Conservation (phyloP, 2,329 filamentous ascomycete genomes). For the Aspergillus proliferans region DNA sequence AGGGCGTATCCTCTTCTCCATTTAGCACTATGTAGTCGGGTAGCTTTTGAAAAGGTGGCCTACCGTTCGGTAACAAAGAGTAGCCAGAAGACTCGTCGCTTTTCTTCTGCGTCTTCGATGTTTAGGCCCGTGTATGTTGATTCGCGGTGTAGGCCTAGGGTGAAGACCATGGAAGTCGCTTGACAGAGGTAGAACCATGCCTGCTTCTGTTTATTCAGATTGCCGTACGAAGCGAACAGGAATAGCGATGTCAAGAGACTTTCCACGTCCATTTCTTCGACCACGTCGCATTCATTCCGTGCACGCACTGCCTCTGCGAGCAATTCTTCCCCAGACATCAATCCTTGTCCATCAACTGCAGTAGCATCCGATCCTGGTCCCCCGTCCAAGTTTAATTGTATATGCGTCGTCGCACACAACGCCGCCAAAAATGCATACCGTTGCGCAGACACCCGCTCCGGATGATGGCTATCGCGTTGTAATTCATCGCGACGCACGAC, state of each 20-base stretch:
- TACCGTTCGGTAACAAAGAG: conserved; percentile 65
- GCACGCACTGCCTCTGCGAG: conserved; percentile 56
- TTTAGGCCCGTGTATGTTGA: conserved; percentile 43
- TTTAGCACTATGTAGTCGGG: background rate
- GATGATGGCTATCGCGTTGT: conserved; percentile 40
- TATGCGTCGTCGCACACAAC: conserved; percentile 39
- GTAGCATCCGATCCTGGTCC: conserved; percentile 29
- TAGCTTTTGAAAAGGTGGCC: conserved; percentile 12
- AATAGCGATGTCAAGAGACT: conserved; percentile 67
- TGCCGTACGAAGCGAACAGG: conserved; percentile 66
- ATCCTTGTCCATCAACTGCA: conserved; percentile 51
- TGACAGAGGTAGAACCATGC: conserved; percentile 77
- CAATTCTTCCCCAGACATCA: conserved; percentile 60
- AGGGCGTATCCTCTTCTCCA: conserved; percentile 60
- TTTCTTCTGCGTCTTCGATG: conserved; percentile 54
- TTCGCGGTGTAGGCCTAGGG: conserved; percentile 40
- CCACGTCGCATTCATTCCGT: conserved; percentile 34
- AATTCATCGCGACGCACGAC: conserved; percentile 33
- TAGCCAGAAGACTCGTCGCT: conserved; percentile 66
- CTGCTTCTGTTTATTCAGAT: conserved; percentile 65
- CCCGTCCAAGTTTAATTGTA: conserved; percentile 38
- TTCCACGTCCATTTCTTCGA: conserved; percentile 36
- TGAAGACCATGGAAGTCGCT: conserved; percentile 59
- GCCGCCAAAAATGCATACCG: conserved; percentile 38
- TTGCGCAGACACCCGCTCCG: conserved; percentile 44